Conservation (phyloP, 345 rosid species). For the Euphorbia lathyris region DNA sequence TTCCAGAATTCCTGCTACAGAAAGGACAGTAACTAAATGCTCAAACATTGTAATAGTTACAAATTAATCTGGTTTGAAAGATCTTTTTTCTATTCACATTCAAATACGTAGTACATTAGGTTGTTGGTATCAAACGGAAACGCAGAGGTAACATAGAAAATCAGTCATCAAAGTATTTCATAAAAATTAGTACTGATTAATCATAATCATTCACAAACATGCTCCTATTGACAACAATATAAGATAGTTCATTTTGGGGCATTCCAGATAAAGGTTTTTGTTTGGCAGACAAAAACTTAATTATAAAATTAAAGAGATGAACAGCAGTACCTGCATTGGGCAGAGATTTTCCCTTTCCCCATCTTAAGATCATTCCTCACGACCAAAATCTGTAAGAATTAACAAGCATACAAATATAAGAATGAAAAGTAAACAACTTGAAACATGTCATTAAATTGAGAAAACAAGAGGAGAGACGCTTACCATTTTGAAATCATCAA, state of each 20-base stretch:
- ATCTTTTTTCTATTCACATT: not conserved
- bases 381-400: conserved; percentile 66
- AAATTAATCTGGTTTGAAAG: not conserved
- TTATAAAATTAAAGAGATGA: not conserved
- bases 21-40: not conserved
- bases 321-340: conserved; percentile 78
- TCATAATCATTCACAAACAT: not conserved
- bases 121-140: not conserved
- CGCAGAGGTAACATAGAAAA: not conserved
- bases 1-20: no score
- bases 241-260: no score
- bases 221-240: no score
- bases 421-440: not conserved
- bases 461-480: not conserved
- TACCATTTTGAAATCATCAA: conserved; percentile 92
- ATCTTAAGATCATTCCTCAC: conserved; percentile 96
- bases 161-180: not conserved
- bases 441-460: not conserved
- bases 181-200: not conserved
- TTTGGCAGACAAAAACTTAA: no score
- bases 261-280: no score
- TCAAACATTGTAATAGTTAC: not conserved
- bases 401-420: not conserved
- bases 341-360: conserved; percentile 99
- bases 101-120: not conserved